Base-by-base conservation (phyloP, 2,329 filamentous ascomycete genomes). In the Clonostachys rosea region DNA sequence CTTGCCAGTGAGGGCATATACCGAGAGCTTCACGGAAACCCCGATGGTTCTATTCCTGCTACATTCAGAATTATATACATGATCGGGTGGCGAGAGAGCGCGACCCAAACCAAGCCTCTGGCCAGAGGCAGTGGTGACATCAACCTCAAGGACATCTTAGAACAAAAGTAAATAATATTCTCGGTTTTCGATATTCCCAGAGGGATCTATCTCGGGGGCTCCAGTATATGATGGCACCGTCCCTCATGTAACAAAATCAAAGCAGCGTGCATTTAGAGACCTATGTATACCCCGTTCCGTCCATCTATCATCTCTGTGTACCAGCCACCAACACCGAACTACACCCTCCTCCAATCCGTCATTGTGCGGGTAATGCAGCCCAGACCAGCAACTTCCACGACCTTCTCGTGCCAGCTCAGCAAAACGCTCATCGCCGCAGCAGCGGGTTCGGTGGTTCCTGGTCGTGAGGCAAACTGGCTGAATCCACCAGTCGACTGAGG, bases 381-480 rank as follows among this genome's bases (percentile, higher is more conserved):
- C 56, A 91, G 76, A 20, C 94, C 94, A 36, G 91, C 89, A 60
- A 96, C 84, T 61, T 99, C 94, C 5, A 97, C 90, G 52, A 96
- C 81, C 79, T 96, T 99, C 76, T 99, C 94, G 65, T 99, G 94
- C 94, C 94, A 99, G 70, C 91, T 96, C 56, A 99, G 74, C 63
- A 99, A 68, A 45, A 99, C 94, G 63, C 94, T 97, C 94, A 97
- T 97, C 46, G 86, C 87, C 48, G 91, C 86, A 35, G 89, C 88
- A 52, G 89, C 85, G 42, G 89, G 87, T 62, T 86, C 82, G 62
- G 74, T 79, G 9, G 59, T 71, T 24, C 73, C 75, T 8, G 80
- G 75, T 46, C 82, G 69, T 12, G 67, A 67, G 16, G 73, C 74
- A 40, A 92, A 80, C 69, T 96, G 92, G 60, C 87, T 91, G 72